Evolutionary conservation across 176 grass and related monocot genomes (phyloP), one percentile per base, ranked within the genome.

Genomic region (Bothriochloa decipiens): DNA sequence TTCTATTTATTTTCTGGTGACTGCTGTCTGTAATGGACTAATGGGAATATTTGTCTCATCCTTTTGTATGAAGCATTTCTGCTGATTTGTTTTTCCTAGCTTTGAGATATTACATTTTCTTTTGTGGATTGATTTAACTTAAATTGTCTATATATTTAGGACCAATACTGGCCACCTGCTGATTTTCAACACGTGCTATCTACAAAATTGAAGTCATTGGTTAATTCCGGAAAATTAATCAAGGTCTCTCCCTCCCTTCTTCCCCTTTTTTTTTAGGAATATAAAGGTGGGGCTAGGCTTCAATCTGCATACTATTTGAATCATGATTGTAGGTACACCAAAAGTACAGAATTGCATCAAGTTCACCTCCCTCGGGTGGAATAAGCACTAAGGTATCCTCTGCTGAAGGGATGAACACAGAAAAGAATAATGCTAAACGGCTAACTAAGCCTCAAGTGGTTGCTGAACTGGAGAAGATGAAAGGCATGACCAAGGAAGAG

Each of bases 261-360:
- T 26, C 70, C 26, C 16, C 4, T 6, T 26, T 26, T 7, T 27
- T 72, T 72, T 28, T 73, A 47, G 13, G 25, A 33, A 35, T 32
- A 29, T 20, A 36, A 8, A 78, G 16, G 62, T 53, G 11, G 27
- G 16, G 11, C 8, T 8, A 29, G 49, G 70, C 25, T 75, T 69
- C 41, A 83, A 81, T 62, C 16, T 65, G 14, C 4, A 17, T 77
- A 67, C 28, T 77, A 7, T 84, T 78, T 64, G 40, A 72, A 79
- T 79, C 61, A 42, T 75, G 63, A 41, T 58, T 92, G 58, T 84
- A 98, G 96, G 89, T 89, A 39, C 93, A 92, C 61, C 82, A 83
- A 74, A 95, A 93, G 53, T 98, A 95, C 69, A 93, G 90, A 85
- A 88, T 92, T 80, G 91, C 93, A 84, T 89, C 81, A 16, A 91